Percentiles rank a stretch among this genome's conserved stretches.
These are phyloP conservation scores for Leccinum longicurvipes DNA, from an alignment of 768 basidiomycete species.

Conservation along the genomic window DNA sequence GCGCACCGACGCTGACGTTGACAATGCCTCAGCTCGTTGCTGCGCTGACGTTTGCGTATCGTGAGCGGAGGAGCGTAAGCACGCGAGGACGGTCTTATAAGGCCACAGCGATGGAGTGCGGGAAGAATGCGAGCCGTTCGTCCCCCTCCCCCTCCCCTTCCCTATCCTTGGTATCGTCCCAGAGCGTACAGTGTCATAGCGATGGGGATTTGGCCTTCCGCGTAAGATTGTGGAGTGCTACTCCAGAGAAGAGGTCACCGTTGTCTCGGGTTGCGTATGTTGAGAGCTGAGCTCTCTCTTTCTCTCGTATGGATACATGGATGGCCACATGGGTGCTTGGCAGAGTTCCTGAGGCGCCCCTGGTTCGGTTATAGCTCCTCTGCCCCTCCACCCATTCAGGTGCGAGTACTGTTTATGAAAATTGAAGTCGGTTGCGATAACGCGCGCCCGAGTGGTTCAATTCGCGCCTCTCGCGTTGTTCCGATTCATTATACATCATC, in stretches of 20 bases:
- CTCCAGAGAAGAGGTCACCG: slow-evolving; percentile 24
- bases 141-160: slow-evolving; percentile 1
- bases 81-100: slow-evolving; percentile 17
- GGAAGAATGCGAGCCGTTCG: slow-evolving; percentile 13
- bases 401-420: background rate
- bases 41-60: slow-evolving; percentile 26
- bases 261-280: slow-evolving; percentile 19
- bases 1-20: slow-evolving; percentile 17
- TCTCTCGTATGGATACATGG: background rate
- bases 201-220: background rate
- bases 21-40: slow-evolving; percentile 33
- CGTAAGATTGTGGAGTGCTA: slow-evolving; percentile 10
- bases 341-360: background rate
- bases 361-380: background rate
- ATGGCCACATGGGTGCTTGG: background rate
- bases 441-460: background rate
- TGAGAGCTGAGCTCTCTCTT: slow-evolving; percentile 20
- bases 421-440: background rate
- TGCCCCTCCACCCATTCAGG: background rate
- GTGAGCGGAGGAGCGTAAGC: slow-evolving; percentile 19
- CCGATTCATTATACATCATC: background rate
- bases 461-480: background rate
- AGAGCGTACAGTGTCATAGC: background rate
- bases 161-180: background rate
- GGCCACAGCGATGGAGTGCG: background rate